Evolutionary conservation across 331 rosid genomes (phyloP).

Genomic region (Rosa hybrid): DNA sequence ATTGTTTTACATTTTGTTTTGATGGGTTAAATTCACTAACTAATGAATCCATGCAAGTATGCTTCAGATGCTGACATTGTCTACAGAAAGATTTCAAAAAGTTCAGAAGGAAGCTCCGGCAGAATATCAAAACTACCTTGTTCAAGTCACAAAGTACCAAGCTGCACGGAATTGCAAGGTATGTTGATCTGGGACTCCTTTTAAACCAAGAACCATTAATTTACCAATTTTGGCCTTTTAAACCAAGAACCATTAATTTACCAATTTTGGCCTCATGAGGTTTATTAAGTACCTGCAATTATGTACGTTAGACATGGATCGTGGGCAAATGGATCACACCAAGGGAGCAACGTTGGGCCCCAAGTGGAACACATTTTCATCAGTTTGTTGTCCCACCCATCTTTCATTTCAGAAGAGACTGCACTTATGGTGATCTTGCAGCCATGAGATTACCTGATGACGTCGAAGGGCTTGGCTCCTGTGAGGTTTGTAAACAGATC

Average conservation of each 20-base stretch:
- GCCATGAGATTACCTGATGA: slow-evolving; percentile 93
- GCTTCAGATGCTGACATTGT: slow-evolving; percentile 81
- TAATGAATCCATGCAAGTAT: neutral
- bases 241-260: neutral
- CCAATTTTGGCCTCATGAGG: neutral
- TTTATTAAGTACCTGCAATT: neutral
- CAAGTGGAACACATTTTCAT: slow-evolving; percentile 84
- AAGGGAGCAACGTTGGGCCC: slow-evolving; percentile 92
- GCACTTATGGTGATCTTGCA: slow-evolving; percentile 90
- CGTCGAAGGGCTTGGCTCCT: slow-evolving; percentile 74
- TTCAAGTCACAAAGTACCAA: slow-evolving; percentile 95
- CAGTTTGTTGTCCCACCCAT: slow-evolving; percentile 97
- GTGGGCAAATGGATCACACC: slow-evolving; percentile 97
- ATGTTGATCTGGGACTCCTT: neutral
- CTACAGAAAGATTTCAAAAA: slow-evolving; percentile 76
- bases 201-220: neutral
- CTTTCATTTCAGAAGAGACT: slow-evolving; percentile 73
- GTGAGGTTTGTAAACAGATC: slow-evolving; percentile 58
- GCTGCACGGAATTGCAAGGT: slow-evolving; percentile 93
- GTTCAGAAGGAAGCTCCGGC: slow-evolving; percentile 85
- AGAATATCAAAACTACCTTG: slow-evolving; percentile 73
- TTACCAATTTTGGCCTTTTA: neutral
- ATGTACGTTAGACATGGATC: slow-evolving; percentile 68
- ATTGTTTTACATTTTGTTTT: no score
- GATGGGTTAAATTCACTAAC: neutral